Conservation (phyloP, 345 rosid genomes). For the Erysimum cheiranthoides region DNA sequence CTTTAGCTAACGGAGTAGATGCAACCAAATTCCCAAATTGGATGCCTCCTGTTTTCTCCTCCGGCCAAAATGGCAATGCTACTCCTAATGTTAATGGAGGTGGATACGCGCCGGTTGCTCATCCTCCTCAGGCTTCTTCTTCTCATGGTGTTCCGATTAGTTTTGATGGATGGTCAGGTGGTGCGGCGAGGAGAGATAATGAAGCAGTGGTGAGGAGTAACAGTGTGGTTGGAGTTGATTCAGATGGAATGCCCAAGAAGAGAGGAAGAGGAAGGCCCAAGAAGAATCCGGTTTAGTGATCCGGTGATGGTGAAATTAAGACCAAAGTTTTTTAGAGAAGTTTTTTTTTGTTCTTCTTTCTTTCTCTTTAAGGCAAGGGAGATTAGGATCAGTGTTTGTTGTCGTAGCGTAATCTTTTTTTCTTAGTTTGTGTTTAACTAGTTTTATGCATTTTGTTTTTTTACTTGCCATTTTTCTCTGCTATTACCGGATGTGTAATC, state of each 20-base stretch:
- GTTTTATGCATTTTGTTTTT: not conserved
- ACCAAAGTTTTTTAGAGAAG: not conserved
- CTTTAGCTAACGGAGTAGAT: constrained; percentile 23
- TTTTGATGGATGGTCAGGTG: constrained; percentile 34
- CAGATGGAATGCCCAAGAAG: constrained; percentile 39
- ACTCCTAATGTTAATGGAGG: constrained; percentile 33
- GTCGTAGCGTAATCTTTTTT: constrained; percentile 15
- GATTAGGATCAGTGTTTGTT: constrained; percentile 35
- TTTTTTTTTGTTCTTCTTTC: not conserved
- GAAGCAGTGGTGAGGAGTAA: not conserved
- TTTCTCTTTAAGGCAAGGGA: not conserved
- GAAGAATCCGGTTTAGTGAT: constrained; percentile 49
- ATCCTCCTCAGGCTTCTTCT: not conserved
- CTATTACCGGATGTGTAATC: not conserved
- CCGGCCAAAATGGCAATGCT: constrained; percentile 9
- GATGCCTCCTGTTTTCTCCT: constrained; percentile 57
- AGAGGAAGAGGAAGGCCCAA: constrained; percentile 81
- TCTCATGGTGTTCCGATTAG: constrained; percentile 24
- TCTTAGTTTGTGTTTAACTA: not conserved
- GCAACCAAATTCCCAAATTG: constrained; percentile 56
- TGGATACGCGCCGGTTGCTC: not conserved
- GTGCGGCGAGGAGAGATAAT: constrained; percentile 47
- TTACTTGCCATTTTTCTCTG: constrained; percentile 28
- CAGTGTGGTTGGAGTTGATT: constrained; percentile 7
- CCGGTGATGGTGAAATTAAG: constrained; percentile 14